These are phyloP conservation scores for Geoglossum cookeanum DNA, from an alignment of 2,329 filamentous ascomycete genomes.

Conservation along the genomic window DNA sequence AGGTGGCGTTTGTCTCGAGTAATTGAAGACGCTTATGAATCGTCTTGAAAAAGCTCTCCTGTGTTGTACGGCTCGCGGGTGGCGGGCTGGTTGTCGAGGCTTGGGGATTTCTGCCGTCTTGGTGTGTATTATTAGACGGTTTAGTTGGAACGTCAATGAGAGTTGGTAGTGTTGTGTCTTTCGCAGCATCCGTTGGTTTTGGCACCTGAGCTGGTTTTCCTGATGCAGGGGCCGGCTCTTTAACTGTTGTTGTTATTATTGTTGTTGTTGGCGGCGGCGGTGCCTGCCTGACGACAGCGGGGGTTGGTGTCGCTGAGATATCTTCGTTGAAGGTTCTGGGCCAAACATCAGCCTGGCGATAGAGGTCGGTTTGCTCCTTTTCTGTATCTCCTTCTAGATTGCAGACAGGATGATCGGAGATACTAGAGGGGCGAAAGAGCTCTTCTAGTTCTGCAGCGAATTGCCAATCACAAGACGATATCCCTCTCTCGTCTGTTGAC, in stretches of 20 bases:
- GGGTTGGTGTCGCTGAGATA: background rate
- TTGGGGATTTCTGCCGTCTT: background rate
- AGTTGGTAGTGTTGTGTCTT: background rate
- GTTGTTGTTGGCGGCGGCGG: background rate
- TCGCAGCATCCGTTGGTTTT: background rate
- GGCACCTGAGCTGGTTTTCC: background rate
- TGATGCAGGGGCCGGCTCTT: background rate
- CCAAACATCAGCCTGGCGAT: background rate
- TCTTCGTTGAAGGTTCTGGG: background rate
- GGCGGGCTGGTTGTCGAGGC: conserved; percentile 26
- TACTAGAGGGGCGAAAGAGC: background rate
- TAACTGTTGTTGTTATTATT: too few species aligned
- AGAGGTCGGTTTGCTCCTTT: background rate
- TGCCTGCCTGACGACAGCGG: background rate
- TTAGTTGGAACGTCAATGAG: background rate
- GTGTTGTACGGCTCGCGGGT: conserved; percentile 57
- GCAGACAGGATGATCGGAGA: background rate
- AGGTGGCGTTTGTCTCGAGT: conserved; percentile 78
- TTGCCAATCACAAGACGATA: background rate
- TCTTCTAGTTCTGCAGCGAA: background rate
- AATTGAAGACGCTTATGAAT: conserved; percentile 83
- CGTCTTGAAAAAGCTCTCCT: conserved; percentile 96
- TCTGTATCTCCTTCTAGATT: background rate
- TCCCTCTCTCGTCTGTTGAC: background rate
- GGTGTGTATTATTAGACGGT: background rate